Conservation (phyloP, 2,329 filamentous ascomycete species). For the Paecilomyces niveus region DNA sequence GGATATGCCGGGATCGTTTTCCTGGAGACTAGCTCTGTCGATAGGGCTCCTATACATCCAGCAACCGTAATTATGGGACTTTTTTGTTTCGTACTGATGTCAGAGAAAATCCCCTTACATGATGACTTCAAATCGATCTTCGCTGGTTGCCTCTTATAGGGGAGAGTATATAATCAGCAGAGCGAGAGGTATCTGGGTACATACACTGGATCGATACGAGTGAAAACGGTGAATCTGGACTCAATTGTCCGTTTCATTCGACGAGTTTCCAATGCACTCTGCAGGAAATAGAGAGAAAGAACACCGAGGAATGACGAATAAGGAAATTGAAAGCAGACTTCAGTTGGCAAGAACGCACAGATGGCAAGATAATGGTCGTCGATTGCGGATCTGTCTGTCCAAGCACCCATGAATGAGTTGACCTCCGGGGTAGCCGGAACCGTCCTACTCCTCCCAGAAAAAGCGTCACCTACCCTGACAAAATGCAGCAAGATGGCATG, state of each 20-base stretch:
- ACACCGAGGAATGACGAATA: neutral
- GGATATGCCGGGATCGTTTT: neutral
- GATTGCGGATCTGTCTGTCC: neutral
- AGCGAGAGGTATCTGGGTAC: neutral
- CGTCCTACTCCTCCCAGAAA: neutral
- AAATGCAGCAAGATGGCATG: neutral
- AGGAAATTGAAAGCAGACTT: neutral
- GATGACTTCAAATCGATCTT: neutral
- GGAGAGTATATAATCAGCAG: neutral
- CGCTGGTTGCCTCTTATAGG: neutral
- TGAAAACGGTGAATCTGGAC: neutral
- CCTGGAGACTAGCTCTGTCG: too few species aligned
- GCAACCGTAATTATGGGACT: neutral
- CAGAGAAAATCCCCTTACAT: neutral
- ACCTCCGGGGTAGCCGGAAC: neutral
- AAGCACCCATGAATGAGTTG: neutral
- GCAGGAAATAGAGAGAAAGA: neutral
- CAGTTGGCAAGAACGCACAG: neutral
- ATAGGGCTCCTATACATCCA: neutral
- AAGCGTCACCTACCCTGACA: neutral
- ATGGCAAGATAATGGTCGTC: neutral
- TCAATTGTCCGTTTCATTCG: neutral
- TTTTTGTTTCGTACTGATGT: neutral
- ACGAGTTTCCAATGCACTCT: neutral
- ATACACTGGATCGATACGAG: neutral